Evolutionary conservation across 345 rosid genomes (phyloP).

Genomic region (Raphanus sativus): DNA sequence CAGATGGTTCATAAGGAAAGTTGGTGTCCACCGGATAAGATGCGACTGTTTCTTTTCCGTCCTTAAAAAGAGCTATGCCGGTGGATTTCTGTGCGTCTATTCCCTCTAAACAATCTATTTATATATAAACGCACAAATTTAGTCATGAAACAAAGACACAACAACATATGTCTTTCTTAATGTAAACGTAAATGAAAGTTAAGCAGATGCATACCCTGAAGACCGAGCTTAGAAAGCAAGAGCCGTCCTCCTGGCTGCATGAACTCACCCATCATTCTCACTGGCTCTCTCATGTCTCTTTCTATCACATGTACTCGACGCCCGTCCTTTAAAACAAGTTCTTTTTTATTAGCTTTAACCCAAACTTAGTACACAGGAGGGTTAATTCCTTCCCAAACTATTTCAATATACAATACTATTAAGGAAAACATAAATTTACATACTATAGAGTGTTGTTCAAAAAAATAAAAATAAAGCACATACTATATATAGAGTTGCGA

Average conservation of each 20-base stretch:
- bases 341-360: not conserved
- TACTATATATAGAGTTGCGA: not conserved
- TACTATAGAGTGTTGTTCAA: no score
- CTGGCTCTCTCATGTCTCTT: conserved; percentile 62
- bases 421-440: not conserved
- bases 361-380: conserved; percentile 30
- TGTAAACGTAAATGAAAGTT: not conserved
- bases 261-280: conserved; percentile 64
- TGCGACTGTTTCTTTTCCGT: conserved; percentile 22
- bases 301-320: conserved; percentile 62
- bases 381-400: conserved; percentile 19
- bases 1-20: conserved; percentile 31
- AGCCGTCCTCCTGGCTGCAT: conserved; percentile 72
- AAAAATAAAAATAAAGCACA: no score
- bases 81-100: conserved; percentile 35
- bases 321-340: conserved; percentile 47
- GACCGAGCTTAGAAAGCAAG: conserved; percentile 59
- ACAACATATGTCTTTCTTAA: not conserved
- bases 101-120: conserved; percentile 35
- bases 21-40: conserved; percentile 27
- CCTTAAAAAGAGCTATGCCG: conserved; percentile 21
- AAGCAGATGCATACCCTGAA: conserved; percentile 40
- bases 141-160: not conserved
- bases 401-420: not conserved
- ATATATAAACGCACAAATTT: not conserved